These are phyloP conservation scores for Cladosporium sp. DNA, from an alignment of 2,329 filamentous ascomycete genomes.

Conservation along the genomic window DNA sequence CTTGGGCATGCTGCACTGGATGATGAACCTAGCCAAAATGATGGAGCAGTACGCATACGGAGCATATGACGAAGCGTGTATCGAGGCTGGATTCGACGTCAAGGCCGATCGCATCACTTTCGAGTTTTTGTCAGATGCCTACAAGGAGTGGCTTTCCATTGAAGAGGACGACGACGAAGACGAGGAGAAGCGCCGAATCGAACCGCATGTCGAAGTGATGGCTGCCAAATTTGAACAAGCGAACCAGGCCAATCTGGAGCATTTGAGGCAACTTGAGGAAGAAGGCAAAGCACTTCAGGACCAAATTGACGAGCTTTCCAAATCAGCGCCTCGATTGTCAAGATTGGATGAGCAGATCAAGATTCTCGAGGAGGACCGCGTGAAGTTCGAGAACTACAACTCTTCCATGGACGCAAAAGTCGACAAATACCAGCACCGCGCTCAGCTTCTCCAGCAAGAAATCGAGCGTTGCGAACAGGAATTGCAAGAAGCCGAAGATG, in stretches of 20 bases:
- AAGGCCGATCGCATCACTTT: constrained; percentile 91
- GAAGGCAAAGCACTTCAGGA: constrained; percentile 79
- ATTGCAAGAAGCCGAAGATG: constrained; percentile 76
- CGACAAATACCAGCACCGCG: constrained; percentile 82
- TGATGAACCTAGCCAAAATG: constrained; percentile 97
- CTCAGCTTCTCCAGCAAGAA: constrained; percentile 81
- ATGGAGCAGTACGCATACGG: constrained; percentile 78
- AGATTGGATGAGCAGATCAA: constrained; percentile 87
- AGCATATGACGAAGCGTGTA: constrained; percentile 85
- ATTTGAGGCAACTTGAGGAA: constrained; percentile 81
- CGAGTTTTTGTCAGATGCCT: constrained; percentile 84
- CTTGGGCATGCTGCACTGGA: constrained; percentile 92
- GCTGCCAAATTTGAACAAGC: constrained; percentile 80
- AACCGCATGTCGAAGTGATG: constrained; percentile 86
- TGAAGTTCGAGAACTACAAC: constrained; percentile 96
- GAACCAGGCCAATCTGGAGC: constrained; percentile 81
- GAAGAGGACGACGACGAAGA: constrained; percentile 78
- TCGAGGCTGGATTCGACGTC: constrained; percentile 85
- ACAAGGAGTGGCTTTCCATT: constrained; percentile 90
- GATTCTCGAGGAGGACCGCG: constrained; percentile 89
- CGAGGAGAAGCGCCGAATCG: constrained; percentile 74
- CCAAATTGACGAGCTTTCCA: constrained; percentile 87
- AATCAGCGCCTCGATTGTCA: constrained; percentile 78
- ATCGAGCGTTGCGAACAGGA: constrained; percentile 77
- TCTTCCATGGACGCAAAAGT: constrained; percentile 78